Percentiles rank a stretch among this genome's conserved stretches.
phyloP scores from a whole-genome alignment of 2,329 filamentous ascomycete genomes.

The Coleophoma eucalyptorum region DNA sequence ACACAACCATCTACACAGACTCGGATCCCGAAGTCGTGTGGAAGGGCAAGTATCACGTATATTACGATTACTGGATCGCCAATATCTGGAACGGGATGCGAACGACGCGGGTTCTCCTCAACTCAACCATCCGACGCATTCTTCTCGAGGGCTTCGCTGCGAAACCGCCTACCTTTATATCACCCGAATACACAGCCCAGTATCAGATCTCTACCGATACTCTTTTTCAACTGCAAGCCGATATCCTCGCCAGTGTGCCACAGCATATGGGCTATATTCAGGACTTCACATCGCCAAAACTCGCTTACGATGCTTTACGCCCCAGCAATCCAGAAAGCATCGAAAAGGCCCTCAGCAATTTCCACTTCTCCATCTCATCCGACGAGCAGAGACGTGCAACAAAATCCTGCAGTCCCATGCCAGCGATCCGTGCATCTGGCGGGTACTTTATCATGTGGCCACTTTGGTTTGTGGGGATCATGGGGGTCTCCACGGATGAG shows the following conservation, averaged over 20 bases:
- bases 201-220: constrained; percentile 17
- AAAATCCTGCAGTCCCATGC: not conserved
- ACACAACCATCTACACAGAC: constrained; percentile 14
- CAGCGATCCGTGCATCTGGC: constrained; percentile 7
- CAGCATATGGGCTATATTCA: constrained; percentile 15
- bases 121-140: constrained; percentile 12
- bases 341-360: not conserved
- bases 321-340: not conserved
- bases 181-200: constrained; percentile 14
- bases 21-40: constrained; percentile 13
- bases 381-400: not conserved
- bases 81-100: constrained; percentile 22
- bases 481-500: constrained; percentile 9
- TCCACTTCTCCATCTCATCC: not conserved
- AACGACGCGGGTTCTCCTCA: constrained; percentile 14
- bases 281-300: not conserved
- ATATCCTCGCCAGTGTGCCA: constrained; percentile 18
- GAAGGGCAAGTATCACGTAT: constrained; percentile 20
- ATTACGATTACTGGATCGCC: constrained; percentile 20
- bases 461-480: constrained; percentile 18
- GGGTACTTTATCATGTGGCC: constrained; percentile 25
- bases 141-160: constrained; percentile 13
- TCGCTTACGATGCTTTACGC: not conserved
- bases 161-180: constrained; percentile 11
- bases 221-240: constrained; percentile 11